Evolutionary conservation across 129 eudicot species (phyloP).

Genomic region (Calendula officinalis): DNA sequence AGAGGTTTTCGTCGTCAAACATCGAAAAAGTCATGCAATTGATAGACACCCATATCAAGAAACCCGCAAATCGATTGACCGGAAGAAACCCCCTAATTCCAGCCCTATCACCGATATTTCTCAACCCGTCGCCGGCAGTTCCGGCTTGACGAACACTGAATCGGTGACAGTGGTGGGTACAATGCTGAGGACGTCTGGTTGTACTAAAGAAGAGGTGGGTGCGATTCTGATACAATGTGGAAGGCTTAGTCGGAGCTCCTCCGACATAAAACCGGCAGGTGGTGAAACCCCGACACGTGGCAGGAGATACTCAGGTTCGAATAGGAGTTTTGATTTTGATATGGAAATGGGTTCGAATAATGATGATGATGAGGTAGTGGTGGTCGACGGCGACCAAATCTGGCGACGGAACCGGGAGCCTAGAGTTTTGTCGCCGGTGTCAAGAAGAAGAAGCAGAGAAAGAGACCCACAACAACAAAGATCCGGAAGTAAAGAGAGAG

Average conservation of each 20-base stretch:
- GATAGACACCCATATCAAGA: conserved; percentile 44
- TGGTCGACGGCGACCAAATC: conserved; percentile 39
- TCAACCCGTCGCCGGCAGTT: neutral
- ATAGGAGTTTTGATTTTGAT: conserved; percentile 89
- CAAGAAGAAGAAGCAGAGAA: conserved; percentile 67
- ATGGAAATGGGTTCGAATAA: conserved; percentile 38
- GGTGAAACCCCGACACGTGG: conserved; percentile 40
- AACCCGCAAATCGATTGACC: conserved; percentile 32
- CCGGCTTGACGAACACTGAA: conserved; percentile 7
- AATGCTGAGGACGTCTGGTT: conserved; percentile 76
- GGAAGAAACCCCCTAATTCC: conserved; percentile 32
- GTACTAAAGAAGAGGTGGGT: conserved; percentile 91
- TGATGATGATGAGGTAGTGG: conserved; percentile 49
- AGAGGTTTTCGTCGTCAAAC: conserved; percentile 59
- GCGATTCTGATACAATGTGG: conserved; percentile 95
- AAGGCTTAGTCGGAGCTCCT: conserved; percentile 85
- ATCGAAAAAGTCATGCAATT: conserved; percentile 66
- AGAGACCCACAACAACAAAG: conserved; percentile 58
- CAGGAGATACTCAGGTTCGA: conserved; percentile 76
- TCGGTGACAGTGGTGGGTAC: conserved; percentile 31
- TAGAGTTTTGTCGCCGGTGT: conserved; percentile 48
- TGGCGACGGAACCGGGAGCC: conserved; percentile 49
- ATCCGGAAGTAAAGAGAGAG: conserved; percentile 73
- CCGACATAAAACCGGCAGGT: conserved; percentile 48
- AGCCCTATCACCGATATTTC: conserved; percentile 8